Evolutionary conservation across 352 stramenopile species (phyloP), one percentile per base, ranked within the genome.

Genomic region (Pseudoperonospora humuli): DNA sequence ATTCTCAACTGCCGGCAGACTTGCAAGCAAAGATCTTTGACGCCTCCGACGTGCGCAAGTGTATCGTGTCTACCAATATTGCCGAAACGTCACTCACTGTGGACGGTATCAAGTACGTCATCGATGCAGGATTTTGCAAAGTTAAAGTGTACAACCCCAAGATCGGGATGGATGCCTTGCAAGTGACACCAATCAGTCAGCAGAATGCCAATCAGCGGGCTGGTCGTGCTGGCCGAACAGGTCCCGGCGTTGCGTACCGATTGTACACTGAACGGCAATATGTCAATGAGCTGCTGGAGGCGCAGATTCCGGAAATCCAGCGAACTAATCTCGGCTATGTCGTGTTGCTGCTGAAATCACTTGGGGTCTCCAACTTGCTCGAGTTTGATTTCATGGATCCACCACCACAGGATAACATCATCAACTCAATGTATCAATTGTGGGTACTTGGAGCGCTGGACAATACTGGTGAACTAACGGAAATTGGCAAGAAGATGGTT

Each of bases 351-450:
- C 84, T 99, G 27, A 99, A 99, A 70, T 98, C 94, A 13, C 75
- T 99, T 31, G 95, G 95, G 7, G 90, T 99, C 4, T 86, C 96
- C 24, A 92, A 95, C 50, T 57, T 98, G 20, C 72, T 98, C 3
- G 86, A 98, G 45, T 99, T 99, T 62, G 93, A 98, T 63, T 99
- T 99, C 55, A 99, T 99, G 95, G 94, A 98, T 52, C 95, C 95
- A 31, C 96, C 96, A 10, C 96, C 96, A 2, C 68, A 90, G 35
- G 80, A 92, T 45, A 99, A 98, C 61, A 98, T 99, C 43, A 89
- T 90, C 29, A 98, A 97, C 61, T 98, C 94, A 7, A 94, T 99
- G 73, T 99, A 99, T 67, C 95, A 98, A 70, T 75, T 99, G 5
- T 99, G 96, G 96, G 95, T 98, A 19, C 74, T 99, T 3, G 95